Evolutionary conservation across 805 yeast species (phyloP), one percentile per base, ranked within the genome.

Genomic region (Candida xyloterini): DNA sequence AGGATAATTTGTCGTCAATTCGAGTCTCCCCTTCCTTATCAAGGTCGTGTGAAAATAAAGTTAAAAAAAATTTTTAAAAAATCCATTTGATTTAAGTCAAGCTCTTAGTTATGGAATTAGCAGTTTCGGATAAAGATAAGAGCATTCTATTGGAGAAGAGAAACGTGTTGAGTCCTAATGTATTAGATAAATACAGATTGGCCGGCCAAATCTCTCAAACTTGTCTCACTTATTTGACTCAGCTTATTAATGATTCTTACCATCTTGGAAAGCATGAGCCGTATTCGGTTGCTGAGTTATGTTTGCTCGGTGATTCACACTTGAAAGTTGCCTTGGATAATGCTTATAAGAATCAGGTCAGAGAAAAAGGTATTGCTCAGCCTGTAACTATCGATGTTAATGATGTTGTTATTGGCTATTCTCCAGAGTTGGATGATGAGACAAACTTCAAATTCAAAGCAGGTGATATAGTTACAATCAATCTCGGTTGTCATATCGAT

Each of bases 191-290:
- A 65, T 89, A 90, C 66, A 76, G 95, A 64, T 70, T 79, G 35
- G 96, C 96, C 4, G 97, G 96, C 33, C 88, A 85, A 63, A 80
- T 89, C 52, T 68, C 93, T 4, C 96, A 90, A 65, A 83, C 95
- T 15, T 82, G 88, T 40, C 69, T 90, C 51, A 66, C 75, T 43
- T 84, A 84, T 59, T 67, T 86, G 35, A 67, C 74, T 7, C 69
- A 74, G 40, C 73, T 85, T 57, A 81, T 88, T 51, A 83, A 84
- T 56, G 79, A 80, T 48, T 75, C 83, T 13, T 84, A 85, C 63
- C 95, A 87, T 57, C 71, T 70, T 43, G 67, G 68, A 35, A 68
- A 68, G 37, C 70, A 67, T 28, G 65, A 67, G 20, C 71, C 72
- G 30, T 67, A 76, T 47, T 65, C 82, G 2, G 67, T 70, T 22